Percentiles rank a stretch among this genome's conserved stretches.
These are phyloP conservation scores for Sporisorium graminicola DNA, from an alignment of 1,284 basidiomycete genomes.

Conservation along the genomic window DNA sequence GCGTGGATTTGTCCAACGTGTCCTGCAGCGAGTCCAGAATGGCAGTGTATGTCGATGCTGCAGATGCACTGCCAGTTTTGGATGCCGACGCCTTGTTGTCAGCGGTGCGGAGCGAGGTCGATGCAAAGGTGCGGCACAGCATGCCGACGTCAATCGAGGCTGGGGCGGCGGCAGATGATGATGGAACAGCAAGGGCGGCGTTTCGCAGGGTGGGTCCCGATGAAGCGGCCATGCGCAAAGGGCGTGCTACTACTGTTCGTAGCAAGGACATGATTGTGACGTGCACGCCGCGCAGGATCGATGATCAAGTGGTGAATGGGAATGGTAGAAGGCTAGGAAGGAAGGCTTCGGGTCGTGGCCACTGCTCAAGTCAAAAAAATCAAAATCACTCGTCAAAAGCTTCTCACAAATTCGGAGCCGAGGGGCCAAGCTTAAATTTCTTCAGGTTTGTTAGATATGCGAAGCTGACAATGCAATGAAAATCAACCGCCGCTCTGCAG, in stretches of 20 bases:
- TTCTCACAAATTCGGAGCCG: slow-evolving; percentile 9
- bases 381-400: slow-evolving; percentile 2
- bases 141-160: slow-evolving; percentile 17
- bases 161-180: background rate
- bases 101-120: slow-evolving; percentile 22
- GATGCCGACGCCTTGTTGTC: slow-evolving; percentile 13
- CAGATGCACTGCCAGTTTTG: slow-evolving; percentile 5
- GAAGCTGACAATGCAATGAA: background rate
- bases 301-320: background rate
- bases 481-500: background rate
- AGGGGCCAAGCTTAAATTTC: background rate
- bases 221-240: slow-evolving; percentile 16
- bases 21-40: slow-evolving; percentile 43
- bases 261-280: slow-evolving; percentile 16
- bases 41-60: slow-evolving; percentile 36
- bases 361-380: slow-evolving; percentile 1
- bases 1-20: slow-evolving; percentile 28
- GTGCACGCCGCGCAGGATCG: no score
- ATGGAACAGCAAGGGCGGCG: slow-evolving; percentile 12
- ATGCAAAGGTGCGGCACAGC: slow-evolving; percentile 45
- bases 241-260: slow-evolving; percentile 22
- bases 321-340: background rate
- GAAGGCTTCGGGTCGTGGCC: background rate
- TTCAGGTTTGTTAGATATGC: background rate
- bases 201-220: slow-evolving; percentile 8